Evolutionary conservation across 148 eudicot species (phyloP), one percentile per base, ranked within the genome.

Genomic region (Nyssa sinensis): DNA sequence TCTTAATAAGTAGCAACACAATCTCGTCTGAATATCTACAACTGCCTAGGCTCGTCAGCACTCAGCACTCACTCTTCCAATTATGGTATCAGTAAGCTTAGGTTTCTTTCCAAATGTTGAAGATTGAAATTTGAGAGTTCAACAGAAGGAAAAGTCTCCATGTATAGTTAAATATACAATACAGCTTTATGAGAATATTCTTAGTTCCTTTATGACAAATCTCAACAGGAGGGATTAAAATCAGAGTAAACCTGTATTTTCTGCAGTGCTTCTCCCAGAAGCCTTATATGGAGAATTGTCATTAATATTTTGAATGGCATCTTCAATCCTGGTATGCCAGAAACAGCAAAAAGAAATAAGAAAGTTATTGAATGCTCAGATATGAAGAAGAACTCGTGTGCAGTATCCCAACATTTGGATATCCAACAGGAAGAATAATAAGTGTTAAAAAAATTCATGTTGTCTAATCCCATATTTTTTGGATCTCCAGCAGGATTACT

Each of bases 311-410:
- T 69, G 58, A 44, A 37, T 33, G 51, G 35, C 39, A 29, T 64
- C 72, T 58, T 81, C 61, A 6, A 49, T 47, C 73, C 84, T 81
- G 28, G 11, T 35, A 69, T 53, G 41, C 77, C 71, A 73, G 30
- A 21, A 27, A 76, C 57, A 24, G 44, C 65, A 44, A 51, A 30
- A 21, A 10, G 29, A 24, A 32, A 4, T 70, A 37, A 39, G 35
- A 25, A 34, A n/a, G n/a, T n/a, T n/a, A n/a, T n/a, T n/a, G n/a
- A n/a, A 62, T 31, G 10, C 19, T 32, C 64, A 23, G 49, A 17
- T 13, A 7, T 33, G 72, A 72, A 27, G 60, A 62, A 70, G 30
- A 31, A 44, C 39, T 32, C 16, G 16, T 24, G 21, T 37, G 23
- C 28, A 34, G 53, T 51, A 71, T 62, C 27, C 68, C 47, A 53